Percentiles rank a stretch among this genome's conserved stretches.
Conservation (phyloP, 495 filamentous ascomycete species). For the Xylaria nigripes region DNA sequence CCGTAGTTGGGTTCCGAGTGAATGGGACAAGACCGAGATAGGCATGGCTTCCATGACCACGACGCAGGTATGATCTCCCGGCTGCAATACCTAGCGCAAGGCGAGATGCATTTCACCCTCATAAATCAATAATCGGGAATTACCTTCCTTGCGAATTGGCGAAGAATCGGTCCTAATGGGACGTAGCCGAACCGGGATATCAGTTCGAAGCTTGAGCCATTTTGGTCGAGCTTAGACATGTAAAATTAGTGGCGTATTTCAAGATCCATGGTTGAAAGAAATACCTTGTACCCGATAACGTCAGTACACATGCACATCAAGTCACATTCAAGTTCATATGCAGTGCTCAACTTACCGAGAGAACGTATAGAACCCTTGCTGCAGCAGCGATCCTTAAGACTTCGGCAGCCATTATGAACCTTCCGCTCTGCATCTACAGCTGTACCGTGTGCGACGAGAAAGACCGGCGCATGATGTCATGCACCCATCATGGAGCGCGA, state of each 20-base stretch:
- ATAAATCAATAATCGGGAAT: not conserved
- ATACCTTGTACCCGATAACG: not conserved
- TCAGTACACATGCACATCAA: not conserved
- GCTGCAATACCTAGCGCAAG: not conserved
- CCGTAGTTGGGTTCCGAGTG: not conserved
- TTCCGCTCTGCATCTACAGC: not conserved
- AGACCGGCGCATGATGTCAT: constrained; percentile 11
- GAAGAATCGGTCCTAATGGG: not conserved
- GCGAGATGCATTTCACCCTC: not conserved
- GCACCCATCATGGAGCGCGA: not conserved
- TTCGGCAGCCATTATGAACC: not conserved
- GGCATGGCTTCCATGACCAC: not conserved
- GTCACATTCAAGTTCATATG: not conserved
- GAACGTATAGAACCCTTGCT: not conserved
- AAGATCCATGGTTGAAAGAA: not conserved
- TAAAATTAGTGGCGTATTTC: not conserved
- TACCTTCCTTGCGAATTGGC: not conserved
- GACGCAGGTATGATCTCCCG: not conserved
- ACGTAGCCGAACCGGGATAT: not conserved
- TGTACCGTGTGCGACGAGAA: not conserved
- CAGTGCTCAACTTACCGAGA: not conserved
- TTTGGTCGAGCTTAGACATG: not conserved
- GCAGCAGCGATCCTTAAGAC: not conserved
- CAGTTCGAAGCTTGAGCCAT: not conserved
- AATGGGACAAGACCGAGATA: not conserved